Conservation (phyloP, 176 grass and related monocot genomes). For the Sorghum bicolor region DNA sequence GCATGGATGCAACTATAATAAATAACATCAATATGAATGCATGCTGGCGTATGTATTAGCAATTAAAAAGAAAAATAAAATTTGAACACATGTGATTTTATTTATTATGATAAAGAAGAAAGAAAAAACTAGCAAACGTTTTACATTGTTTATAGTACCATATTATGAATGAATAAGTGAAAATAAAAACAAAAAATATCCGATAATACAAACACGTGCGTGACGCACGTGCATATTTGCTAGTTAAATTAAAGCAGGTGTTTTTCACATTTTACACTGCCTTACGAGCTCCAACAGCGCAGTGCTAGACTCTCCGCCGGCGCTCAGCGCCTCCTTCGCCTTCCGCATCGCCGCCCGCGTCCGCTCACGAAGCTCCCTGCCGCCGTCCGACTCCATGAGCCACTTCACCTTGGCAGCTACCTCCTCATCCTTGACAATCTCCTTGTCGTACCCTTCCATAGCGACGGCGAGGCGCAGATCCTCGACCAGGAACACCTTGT, state of each 20-base stretch:
- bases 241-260: background rate
- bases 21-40: too few species aligned
- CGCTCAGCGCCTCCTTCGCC: background rate
- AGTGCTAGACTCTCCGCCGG: slow-evolving; percentile 20
- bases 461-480: slow-evolving; percentile 5
- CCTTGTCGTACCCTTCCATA: slow-evolving; percentile 5
- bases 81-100: too few species aligned
- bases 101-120: too few species aligned
- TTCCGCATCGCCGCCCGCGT: background rate
- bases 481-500: slow-evolving; percentile 29
- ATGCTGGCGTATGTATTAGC: too few species aligned
- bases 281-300: background rate
- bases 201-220: too few species aligned
- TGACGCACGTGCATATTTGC: too few species aligned
- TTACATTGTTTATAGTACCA: too few species aligned
- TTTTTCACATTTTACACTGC: background rate
- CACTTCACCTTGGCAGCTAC: slow-evolving; percentile 30
- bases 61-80: too few species aligned
- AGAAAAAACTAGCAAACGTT: too few species aligned
- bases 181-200: too few species aligned
- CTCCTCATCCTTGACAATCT: slow-evolving; percentile 3
- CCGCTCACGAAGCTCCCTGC: slow-evolving; percentile 21
- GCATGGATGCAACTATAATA: too few species aligned
- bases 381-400: slow-evolving; percentile 33
- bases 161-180: too few species aligned